Base-by-base conservation (phyloP, 139 green algal species). In the Chlamydomonas sphaeroides region DNA sequence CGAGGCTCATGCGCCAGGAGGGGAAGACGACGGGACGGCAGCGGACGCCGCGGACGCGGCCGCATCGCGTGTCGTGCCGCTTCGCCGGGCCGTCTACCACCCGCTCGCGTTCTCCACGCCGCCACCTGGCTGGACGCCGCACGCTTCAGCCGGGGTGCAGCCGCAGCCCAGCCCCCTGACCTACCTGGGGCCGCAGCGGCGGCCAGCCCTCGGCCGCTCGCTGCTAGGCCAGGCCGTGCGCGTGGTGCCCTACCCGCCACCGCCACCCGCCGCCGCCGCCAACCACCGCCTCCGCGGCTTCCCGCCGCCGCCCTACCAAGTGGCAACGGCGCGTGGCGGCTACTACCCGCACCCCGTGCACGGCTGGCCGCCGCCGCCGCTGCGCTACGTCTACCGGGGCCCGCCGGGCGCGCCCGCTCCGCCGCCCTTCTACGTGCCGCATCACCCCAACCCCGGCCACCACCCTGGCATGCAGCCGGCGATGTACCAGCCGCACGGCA, bases 391-490 rank as follows among this genome's bases (percentile, higher is more conserved):
- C 59, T 70, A 69, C 74, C 74, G 59, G 10, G 59, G 59, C 38
- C 59, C 70, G 41, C 59, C 59, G 11, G 74, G 74, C 23, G 36
- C 48, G 42, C 72, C 72, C 15, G 38, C 72, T 11, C 59, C 28
- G 18, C 59, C 59, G 11, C 53, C 59, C 4, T 80, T 71, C 72
- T 80, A 80, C 59, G 68, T 70, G 59, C 59, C 59, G 59, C 74
- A 57, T 0, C 73, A 59, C 5, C 67, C 67, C 61, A 38, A 51
- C 56, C n/a, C n/a, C n/a, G 72, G 74, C 5, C 74, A 32, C 8
- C 74, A 61, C 32, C 74, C 74, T 18, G 59, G 33, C 49, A 80
- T 80, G 74, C 74, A 80, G n/a, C 74, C 74, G 30, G 74, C 25
- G 5, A 80, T 80, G 74, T 61, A 80, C 39, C 74, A 48, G 14